These are phyloP conservation scores for Cordyceps cateniannulata DNA, from an alignment of 2,329 filamentous ascomycete species.

Conservation along the genomic window DNA sequence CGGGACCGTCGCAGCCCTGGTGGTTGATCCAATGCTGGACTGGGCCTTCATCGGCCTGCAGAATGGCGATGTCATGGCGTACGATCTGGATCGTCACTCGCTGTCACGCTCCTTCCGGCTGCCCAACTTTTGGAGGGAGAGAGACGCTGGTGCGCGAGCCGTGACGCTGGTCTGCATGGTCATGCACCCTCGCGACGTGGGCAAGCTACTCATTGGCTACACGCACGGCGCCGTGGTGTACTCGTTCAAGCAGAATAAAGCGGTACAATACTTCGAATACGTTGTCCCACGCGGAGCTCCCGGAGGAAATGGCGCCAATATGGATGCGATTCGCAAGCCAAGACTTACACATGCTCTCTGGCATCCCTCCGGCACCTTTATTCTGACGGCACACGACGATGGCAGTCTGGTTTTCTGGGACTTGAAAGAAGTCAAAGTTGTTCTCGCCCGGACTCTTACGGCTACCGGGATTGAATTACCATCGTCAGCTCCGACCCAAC, in stretches of 20 bases:
- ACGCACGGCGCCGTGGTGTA: constrained; percentile 81
- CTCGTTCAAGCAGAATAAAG: constrained; percentile 85
- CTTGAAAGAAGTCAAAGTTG: constrained; percentile 73
- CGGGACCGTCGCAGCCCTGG: constrained; percentile 65
- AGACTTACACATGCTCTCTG: constrained; percentile 77
- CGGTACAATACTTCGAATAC: constrained; percentile 77
- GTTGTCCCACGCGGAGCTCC: constrained; percentile 73
- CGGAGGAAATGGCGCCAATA: constrained; percentile 64
- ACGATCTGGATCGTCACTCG: constrained; percentile 78
- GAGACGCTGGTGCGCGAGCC: constrained; percentile 58
- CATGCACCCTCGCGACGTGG: constrained; percentile 87
- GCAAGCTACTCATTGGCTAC: constrained; percentile 87
- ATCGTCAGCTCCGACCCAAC: constrained; percentile 40
- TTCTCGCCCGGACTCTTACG: constrained; percentile 76
- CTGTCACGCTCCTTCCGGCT: constrained; percentile 68
- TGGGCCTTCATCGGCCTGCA: constrained; percentile 84
- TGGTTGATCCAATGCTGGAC: constrained; percentile 85
- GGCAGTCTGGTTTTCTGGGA: constrained; percentile 94
- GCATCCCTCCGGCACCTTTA: constrained; percentile 91
- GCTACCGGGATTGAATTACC: constrained; percentile 68
- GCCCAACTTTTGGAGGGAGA: constrained; percentile 78
- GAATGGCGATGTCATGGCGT: constrained; percentile 82
- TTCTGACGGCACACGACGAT: constrained; percentile 83
- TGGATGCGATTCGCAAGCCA: constrained; percentile 61
- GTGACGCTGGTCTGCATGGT: constrained; percentile 66